Evolutionary conservation across 805 yeast species (phyloP).

Genomic region (Blastobotrys muscicola): DNA sequence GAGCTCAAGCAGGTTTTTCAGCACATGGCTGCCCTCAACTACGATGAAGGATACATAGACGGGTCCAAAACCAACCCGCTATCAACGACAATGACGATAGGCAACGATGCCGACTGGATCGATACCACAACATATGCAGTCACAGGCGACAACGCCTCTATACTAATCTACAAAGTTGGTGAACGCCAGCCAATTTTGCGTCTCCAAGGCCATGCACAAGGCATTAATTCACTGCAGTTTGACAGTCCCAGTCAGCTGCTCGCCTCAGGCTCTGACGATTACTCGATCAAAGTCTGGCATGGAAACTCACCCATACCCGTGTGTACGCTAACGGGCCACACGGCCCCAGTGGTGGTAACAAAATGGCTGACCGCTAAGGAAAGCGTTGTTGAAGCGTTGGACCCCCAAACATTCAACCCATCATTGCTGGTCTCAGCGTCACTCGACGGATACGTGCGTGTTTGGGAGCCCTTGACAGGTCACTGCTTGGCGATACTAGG

Average conservation of each 20-base stretch:
- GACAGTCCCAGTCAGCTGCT: constrained; percentile 43
- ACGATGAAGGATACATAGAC: neutral
- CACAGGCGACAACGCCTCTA: constrained; percentile 49
- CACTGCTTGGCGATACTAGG: constrained; percentile 28
- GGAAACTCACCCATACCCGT: constrained; percentile 38
- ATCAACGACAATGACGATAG: constrained; percentile 17
- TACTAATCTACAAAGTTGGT: constrained; percentile 46
- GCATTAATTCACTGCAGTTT: constrained; percentile 48
- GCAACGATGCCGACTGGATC: constrained; percentile 65
- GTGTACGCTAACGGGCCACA: constrained; percentile 15
- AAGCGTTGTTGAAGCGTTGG: constrained; percentile 8
- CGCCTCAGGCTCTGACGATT: constrained; percentile 73
- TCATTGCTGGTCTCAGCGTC: constrained; percentile 43
- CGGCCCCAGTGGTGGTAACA: constrained; percentile 19
- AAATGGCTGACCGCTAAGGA: constrained; percentile 15
- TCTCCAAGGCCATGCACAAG: constrained; percentile 55
- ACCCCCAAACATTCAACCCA: constrained; percentile 8
- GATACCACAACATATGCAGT: constrained; percentile 58
- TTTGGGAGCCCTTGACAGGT: constrained; percentile 48
- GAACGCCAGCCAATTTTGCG: constrained; percentile 41
- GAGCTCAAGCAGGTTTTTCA: constrained; percentile 25
- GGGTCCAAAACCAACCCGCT: neutral
- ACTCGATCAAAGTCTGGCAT: constrained; percentile 63
- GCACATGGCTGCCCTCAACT: constrained; percentile 4
- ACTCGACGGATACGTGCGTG: constrained; percentile 57